Evolutionary conservation across 441 rosid species (phyloP), one percentile per base, ranked within the genome.

Genomic region (Gossypium aridum): DNA sequence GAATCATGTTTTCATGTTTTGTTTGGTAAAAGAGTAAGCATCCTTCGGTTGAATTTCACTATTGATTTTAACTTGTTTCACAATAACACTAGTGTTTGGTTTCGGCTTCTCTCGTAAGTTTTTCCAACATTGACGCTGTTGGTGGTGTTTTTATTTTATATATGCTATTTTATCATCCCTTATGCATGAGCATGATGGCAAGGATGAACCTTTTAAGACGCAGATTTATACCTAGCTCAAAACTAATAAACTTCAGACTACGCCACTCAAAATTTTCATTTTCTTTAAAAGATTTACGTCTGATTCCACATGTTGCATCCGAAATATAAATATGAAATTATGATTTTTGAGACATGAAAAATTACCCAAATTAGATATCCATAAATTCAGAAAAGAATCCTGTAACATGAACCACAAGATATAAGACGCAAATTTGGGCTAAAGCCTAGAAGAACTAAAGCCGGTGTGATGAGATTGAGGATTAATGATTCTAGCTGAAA

Each of bases 1-100:
- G 59, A 67, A 23, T 14, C 71, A 47, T 25, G 14, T 14, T 37
- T 14, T n/a, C 10, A 57, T 59, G 67, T 60, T 54, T 59, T 60
- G 75, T 72, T 72, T n/a, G 67, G 57, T 60, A 64, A 72, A 60
- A 12, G 57, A 60, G n/a, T 71, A 14, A 22, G 9, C 23, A 16
- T 23, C 17, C 22, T 57, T 22, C n/a, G 23, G n/a, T n/a, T 71
- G 65, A 34, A 16, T 69, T 49, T 3, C 53, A 45, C 9, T 45
- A 66, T 43, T 43, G 23, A 65, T 65, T 65, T 65, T 43, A 14
- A 19, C 13, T 39, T 65, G 16, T 43, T 65, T 20, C 17, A 39
- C 12, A 1, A 6, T 20, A 1, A 19, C 70, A 19, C 7, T 1
- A 65, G 19, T 20, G 55, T 5, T 59, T 59, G 55, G 31, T 43